Conservation (phyloP, 176 grass and related monocot species). For the Triticum timopheevii region DNA sequence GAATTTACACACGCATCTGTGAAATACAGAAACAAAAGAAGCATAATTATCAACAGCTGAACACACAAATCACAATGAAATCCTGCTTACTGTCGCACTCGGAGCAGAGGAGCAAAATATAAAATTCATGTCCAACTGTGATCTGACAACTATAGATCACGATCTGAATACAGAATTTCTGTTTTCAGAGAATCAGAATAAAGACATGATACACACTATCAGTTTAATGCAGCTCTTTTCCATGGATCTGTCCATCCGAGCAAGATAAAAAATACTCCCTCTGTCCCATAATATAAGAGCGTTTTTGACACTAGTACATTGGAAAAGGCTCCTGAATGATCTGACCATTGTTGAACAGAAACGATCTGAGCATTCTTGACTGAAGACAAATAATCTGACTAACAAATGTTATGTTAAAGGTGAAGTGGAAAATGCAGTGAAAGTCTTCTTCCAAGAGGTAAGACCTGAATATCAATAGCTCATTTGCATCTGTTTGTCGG, state of each 20-base stretch:
- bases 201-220: too few species aligned
- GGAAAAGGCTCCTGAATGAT: not conserved
- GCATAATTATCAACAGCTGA: too few species aligned
- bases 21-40: too few species aligned
- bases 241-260: not conserved
- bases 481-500: not conserved
- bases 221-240: not conserved
- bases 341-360: not conserved
- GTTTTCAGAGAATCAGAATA: not conserved
- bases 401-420: not conserved
- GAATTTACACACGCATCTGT: too few species aligned
- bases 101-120: not conserved
- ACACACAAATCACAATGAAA: too few species aligned
- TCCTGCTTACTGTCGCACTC: too few species aligned
- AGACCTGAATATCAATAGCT: not conserved
- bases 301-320: not conserved
- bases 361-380: not conserved
- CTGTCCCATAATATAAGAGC: too few species aligned
- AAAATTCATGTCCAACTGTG: not conserved
- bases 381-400: not conserved
- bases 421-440: not conserved
- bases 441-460: constrained; percentile 1
- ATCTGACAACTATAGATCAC: not conserved
- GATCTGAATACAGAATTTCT: not conserved
- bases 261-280: not conserved